These are phyloP conservation scores for Lodderomyces margitis DNA, from an alignment of 1,139 yeast species.

Conservation along the genomic window DNA sequence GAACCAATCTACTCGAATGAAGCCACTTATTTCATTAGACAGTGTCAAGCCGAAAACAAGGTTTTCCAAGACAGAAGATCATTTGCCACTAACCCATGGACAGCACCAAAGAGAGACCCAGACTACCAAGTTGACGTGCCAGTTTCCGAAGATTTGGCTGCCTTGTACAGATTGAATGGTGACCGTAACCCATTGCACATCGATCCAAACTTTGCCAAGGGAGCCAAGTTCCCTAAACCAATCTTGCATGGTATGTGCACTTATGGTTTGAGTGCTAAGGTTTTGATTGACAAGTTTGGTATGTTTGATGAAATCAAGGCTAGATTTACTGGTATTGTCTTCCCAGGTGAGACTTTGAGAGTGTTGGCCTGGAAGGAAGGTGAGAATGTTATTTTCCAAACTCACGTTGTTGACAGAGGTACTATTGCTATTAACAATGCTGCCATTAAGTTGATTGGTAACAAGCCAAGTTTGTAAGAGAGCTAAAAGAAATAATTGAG, in stretches of 20 bases:
- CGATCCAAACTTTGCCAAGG: conserved; percentile 87
- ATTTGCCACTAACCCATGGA: conserved; percentile 65
- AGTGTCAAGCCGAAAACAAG: conserved; percentile 67
- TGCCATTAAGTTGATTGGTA: conserved; percentile 64
- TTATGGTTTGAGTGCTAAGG: conserved; percentile 79
- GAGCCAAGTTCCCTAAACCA: conserved; percentile 83
- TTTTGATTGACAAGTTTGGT: conserved; percentile 77
- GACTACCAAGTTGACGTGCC: conserved; percentile 61
- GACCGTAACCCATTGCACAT: conserved; percentile 95
- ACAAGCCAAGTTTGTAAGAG: conserved; percentile 32
- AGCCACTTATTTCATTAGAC: conserved; percentile 83
- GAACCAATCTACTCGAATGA: conserved; percentile 76
- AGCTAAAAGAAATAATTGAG: too few relatives aligned
- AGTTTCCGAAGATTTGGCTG: conserved; percentile 78
- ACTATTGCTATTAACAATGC: conserved; percentile 83
- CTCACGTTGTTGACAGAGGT: conserved; percentile 77
- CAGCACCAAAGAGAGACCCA: conserved; percentile 64
- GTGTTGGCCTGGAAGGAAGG: conserved; percentile 82
- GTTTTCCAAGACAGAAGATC: conserved; percentile 45
- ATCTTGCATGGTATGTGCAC: conserved; percentile 92
- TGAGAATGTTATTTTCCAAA: conserved; percentile 71
- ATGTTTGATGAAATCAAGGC: conserved; percentile 82
- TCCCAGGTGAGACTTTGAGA: conserved; percentile 92
- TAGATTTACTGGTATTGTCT: conserved; percentile 88
- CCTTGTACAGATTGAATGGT: conserved; percentile 87